Evolutionary conservation across 1,284 basidiomycete genomes (phyloP).

Genomic region (Acaromyces ingoldii): DNA sequence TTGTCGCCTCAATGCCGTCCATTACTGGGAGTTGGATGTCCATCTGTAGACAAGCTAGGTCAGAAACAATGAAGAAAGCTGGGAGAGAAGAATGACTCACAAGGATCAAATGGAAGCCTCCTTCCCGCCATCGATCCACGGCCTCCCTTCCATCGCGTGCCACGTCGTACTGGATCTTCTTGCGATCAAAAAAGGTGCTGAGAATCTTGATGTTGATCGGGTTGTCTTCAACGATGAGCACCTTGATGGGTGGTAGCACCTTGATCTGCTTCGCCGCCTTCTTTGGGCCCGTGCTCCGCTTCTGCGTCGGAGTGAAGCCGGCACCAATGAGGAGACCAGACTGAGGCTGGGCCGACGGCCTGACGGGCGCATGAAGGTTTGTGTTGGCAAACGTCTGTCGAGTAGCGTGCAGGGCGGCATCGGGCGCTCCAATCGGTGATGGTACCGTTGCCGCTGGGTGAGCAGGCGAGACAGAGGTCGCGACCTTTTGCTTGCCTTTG

Average conservation of each 20-base stretch:
- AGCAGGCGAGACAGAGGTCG: not conserved
- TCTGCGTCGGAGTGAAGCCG: conserved; percentile 30
- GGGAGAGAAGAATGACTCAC: conserved; percentile 57
- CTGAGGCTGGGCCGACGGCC: conserved; percentile 43
- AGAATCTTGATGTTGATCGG: conserved; percentile 97
- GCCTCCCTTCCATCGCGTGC: conserved; percentile 94
- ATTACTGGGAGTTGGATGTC: conserved; percentile 99
- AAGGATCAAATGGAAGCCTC: conserved; percentile 90
- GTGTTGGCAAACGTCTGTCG: conserved; percentile 17
- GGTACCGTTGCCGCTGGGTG: conserved; percentile 2
- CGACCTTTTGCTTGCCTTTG: not conserved
- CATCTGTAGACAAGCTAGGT: conserved; percentile 84
- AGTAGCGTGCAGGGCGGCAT: not conserved
- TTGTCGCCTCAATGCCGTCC: conserved; percentile 95
- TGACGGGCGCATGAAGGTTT: conserved; percentile 15
- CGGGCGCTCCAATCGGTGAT: conserved; percentile 4
- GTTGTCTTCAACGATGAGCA: conserved; percentile 65
- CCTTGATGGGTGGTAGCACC: conserved; percentile 48
- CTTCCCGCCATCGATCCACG: conserved; percentile 89
- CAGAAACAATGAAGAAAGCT: not conserved
- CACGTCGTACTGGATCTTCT: conserved; percentile 90
- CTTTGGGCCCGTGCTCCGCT: conserved; percentile 26
- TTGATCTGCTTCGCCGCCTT: conserved; percentile 36
- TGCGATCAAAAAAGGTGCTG: conserved; percentile 90
- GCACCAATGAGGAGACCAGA: conserved; percentile 47